These are phyloP conservation scores for Leccinum subgranulosum DNA, from an alignment of 768 basidiomycete species.

Conservation along the genomic window DNA sequence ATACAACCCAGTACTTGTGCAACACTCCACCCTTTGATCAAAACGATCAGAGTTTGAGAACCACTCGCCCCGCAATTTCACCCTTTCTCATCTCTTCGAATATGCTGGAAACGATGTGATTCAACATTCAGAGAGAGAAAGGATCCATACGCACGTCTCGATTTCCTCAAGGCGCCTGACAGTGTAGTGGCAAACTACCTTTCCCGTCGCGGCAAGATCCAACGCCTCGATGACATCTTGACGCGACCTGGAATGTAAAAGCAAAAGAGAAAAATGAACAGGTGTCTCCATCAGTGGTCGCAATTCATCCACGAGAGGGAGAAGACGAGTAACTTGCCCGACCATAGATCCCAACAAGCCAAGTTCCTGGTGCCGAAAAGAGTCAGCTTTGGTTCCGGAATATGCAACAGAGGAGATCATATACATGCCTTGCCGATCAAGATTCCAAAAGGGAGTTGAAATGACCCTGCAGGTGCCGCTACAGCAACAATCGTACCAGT, in stretches of 20 bases:
- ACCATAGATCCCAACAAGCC: slow-evolving; percentile 18
- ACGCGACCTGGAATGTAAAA: slow-evolving; percentile 25
- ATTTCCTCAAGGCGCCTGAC: slow-evolving; percentile 28
- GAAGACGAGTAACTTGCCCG: slow-evolving; percentile 12
- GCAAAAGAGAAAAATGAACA: neutral
- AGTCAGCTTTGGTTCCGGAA: neutral
- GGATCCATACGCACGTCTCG: slow-evolving; percentile 13
- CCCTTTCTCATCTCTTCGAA: slow-evolving; percentile 20
- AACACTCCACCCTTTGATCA: neutral
- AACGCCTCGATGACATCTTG: slow-evolving; percentile 50
- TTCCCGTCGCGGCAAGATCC: slow-evolving; percentile 39
- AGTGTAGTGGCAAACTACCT: slow-evolving; percentile 34
- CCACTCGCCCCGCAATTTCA: slow-evolving; percentile 16
- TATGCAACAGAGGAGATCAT: neutral
- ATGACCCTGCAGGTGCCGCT: slow-evolving; percentile 34
- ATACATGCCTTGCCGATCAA: slow-evolving; percentile 26
- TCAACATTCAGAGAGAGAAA: neutral
- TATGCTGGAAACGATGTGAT: slow-evolving; percentile 4
- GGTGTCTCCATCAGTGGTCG: neutral
- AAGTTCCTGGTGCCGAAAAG: slow-evolving; percentile 14
- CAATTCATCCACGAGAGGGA: neutral
- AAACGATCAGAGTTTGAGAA: slow-evolving; percentile 18
- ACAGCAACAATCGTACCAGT: slow-evolving; percentile 41
- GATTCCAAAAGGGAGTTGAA: slow-evolving; percentile 30
- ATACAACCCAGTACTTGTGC: neutral